Evolutionary conservation across 495 filamentous ascomycete species (phyloP), one percentile per base, ranked within the genome.

Genomic region (Hyaloscypha bicolor): DNA sequence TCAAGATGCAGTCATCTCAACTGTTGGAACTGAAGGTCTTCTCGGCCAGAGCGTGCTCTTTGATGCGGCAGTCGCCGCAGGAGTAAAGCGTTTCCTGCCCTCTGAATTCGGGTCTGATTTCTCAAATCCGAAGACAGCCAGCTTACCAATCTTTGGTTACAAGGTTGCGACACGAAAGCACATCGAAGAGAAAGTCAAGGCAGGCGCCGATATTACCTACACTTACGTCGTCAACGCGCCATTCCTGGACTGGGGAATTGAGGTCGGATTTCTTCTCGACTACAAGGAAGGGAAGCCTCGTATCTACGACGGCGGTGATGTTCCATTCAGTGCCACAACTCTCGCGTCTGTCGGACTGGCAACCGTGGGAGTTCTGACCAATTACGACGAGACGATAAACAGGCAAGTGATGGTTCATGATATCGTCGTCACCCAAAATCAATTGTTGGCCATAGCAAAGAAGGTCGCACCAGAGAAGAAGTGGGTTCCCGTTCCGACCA

Each of bases 1-100:
- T 25, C 82, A 87, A 60, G 88, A 90, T 69, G 86, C 87, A 0
- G 80, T 88, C 2, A 79, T 91, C 53, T 87, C 83, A 21, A 69
- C 81, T 6, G 72, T 90, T 4, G 79, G 76, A 19, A 76, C 72
- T 0, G 42, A 84, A 16, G 70, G 71, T 0, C 70, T 72, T 0
- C 85, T 90, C 63, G 74, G 74, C 6, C 67, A 73, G 0, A 63
- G 57, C 16, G 14, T 66, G 37, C 76, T 89, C 32, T 79, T 91
- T 22, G 87, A 91, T 56, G 90, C 88, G 0, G 83, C 88, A 1
- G 70, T 86, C 16, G 80, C 82, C 0, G 87, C 85, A 0, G 81
- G 82, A 12, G 86, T 91, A 0, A 78, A 82, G 71, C 82, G 88
- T 29, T 87, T 88, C 67, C 76, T 92, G 31, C 89, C 89, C 0